Percentiles rank a stretch among this genome's conserved stretches.
Conservation (phyloP, 73 alveolate genomes). For the Halteria grandinella region DNA sequence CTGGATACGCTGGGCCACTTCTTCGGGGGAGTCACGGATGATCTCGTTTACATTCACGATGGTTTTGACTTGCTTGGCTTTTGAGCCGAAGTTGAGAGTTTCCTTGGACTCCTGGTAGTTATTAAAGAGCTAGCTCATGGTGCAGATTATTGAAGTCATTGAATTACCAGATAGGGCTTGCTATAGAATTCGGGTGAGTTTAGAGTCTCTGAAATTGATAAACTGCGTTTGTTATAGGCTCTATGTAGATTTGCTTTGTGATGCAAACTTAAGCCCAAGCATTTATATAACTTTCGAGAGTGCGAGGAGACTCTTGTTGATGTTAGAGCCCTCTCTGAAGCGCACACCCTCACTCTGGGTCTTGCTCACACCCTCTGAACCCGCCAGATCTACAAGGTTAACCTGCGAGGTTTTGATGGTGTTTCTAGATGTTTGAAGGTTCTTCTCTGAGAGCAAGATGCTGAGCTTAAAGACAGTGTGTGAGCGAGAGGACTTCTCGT, state of each 20-base stretch:
- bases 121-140: slow-evolving; percentile 74
- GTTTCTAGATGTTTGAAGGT: too few relatives aligned
- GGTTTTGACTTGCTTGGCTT: slow-evolving; percentile 82
- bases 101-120: slow-evolving; percentile 83
- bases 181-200: slow-evolving; percentile 85
- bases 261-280: too few relatives aligned
- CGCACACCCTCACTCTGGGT: slow-evolving; percentile 73
- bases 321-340: slow-evolving; percentile 89
- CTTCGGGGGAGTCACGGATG: too few relatives aligned
- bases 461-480: slow-evolving; percentile 79
- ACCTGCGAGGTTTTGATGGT: slow-evolving; percentile 69
- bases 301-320: slow-evolving; percentile 87
- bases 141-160: slow-evolving; percentile 83
- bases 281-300: slow-evolving; percentile 78
- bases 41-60: slow-evolving; percentile 48
- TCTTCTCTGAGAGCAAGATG: slow-evolving; percentile 49
- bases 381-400: slow-evolving; percentile 88
- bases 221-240: slow-evolving; percentile 59
- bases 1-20: background rate
- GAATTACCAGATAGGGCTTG: slow-evolving; percentile 85
- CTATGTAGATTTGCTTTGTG: too few relatives aligned
- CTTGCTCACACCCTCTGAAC: slow-evolving; percentile 80
- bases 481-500: slow-evolving; percentile 80
- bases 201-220: slow-evolving; percentile 89
- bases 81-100: slow-evolving; percentile 81